These are phyloP conservation scores for Aspergillus sp. DNA, from an alignment of 2,329 filamentous ascomycete genomes.

Conservation along the genomic window DNA sequence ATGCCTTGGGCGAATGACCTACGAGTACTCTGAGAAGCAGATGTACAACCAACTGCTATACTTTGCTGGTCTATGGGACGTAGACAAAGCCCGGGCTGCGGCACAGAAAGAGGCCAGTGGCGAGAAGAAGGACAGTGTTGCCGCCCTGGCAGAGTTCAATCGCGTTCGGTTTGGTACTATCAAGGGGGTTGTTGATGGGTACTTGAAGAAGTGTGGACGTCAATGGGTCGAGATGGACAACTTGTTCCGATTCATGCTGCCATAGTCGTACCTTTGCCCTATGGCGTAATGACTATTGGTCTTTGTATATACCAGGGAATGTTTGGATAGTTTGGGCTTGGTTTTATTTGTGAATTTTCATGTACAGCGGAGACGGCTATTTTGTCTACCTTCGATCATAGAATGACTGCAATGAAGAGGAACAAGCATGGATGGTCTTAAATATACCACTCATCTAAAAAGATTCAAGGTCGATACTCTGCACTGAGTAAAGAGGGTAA, in stretches of 20 bases:
- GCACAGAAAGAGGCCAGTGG: slow-evolving; percentile 49
- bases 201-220: slow-evolving; percentile 84
- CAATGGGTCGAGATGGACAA: slow-evolving; percentile 94
- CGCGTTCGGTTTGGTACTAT: slow-evolving; percentile 73
- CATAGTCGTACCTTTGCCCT: slow-evolving; percentile 22
- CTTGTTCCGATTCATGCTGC: slow-evolving; percentile 66
- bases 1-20: slow-evolving; percentile 83
- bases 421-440: too few species aligned
- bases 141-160: slow-evolving; percentile 78
- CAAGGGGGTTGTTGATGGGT: slow-evolving; percentile 74
- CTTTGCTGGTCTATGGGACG: slow-evolving; percentile 80
- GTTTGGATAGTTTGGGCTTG: slow-evolving; percentile 9
- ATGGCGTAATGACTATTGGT: slow-evolving; percentile 7
- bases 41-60: slow-evolving; percentile 95
- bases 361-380: neutral
- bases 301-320: slow-evolving; percentile 9
- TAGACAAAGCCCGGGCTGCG: slow-evolving; percentile 71
- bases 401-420: neutral
- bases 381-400: neutral
- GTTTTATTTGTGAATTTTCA: neutral
- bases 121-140: slow-evolving; percentile 64
- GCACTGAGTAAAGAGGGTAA: too few species aligned
- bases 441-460: neutral
- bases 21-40: slow-evolving; percentile 82
- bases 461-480: too few species aligned